phyloP scores from a whole-genome alignment of 192 early-diverging fungal species.

The Chytriomyces confervae region DNA sequence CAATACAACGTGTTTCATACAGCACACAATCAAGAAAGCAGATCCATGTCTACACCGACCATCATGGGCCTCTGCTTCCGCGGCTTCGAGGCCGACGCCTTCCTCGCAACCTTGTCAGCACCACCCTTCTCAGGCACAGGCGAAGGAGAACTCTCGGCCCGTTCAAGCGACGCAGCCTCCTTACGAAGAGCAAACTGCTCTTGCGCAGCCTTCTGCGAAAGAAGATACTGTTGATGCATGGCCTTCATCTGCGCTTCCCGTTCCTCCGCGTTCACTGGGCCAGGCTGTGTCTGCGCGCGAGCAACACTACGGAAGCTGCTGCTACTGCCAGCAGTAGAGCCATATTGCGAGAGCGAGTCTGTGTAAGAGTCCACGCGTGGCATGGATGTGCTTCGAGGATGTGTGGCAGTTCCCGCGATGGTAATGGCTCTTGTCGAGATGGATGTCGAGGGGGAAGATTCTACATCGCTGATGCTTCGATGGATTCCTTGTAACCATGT shows the following conservation, averaged over 20 bases:
- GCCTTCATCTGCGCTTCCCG: conserved; percentile 4
- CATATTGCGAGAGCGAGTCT: too few species aligned
- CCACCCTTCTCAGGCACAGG: not conserved
- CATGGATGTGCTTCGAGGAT: too few species aligned
- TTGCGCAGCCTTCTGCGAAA: not conserved
- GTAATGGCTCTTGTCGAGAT: too few species aligned
- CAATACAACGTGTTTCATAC: too few species aligned
- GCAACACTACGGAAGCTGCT: too few species aligned
- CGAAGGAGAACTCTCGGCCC: not conserved
- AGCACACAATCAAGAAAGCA: too few species aligned
- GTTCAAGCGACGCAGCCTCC: not conserved
- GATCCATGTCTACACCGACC: not conserved
- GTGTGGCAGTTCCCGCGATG: too few species aligned
- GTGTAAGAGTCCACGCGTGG: too few species aligned
- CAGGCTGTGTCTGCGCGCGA: not conserved
- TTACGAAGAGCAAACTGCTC: not conserved
- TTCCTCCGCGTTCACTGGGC: not conserved
- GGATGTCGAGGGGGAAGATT: too few species aligned
- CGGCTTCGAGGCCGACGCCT: not conserved
- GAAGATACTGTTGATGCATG: conserved; percentile 10
- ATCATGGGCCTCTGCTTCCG: not conserved
- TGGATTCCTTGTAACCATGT: not conserved
- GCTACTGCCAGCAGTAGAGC: too few species aligned
- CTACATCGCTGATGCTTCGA: too few species aligned
- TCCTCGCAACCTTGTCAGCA: not conserved